Conservation (phyloP, 352 stramenopile species). For the Phytophthora citrophthora region DNA sequence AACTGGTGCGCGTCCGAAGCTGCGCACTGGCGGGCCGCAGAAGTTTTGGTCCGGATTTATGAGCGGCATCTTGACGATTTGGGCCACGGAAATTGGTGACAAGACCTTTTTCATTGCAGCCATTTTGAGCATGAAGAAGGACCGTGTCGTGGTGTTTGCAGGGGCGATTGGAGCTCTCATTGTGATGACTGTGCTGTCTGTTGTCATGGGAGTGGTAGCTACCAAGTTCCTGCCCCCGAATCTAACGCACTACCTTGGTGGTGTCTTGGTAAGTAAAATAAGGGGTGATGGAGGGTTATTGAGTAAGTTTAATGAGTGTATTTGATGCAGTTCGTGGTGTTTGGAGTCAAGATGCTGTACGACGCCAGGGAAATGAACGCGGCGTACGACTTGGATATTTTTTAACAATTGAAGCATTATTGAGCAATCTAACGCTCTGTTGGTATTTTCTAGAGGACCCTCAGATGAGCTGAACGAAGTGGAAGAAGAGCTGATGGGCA, state of each 20-base stretch:
- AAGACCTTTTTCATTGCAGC: constrained; percentile 99
- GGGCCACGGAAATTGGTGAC: constrained; percentile 98
- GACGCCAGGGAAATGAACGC: constrained; percentile 84
- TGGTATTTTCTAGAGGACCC: constrained; percentile 49
- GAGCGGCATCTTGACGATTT: constrained; percentile 95
- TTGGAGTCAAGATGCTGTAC: constrained; percentile 95
- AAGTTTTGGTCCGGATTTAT: constrained; percentile 90
- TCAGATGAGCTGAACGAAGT: constrained; percentile 85
- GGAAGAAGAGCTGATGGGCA: constrained; percentile 86
- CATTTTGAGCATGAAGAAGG: constrained; percentile 97
- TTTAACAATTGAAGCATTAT: constrained; percentile 3
- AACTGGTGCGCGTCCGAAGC: constrained; percentile 24
- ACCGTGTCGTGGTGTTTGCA: constrained; percentile 95
- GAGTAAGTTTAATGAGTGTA: not conserved
- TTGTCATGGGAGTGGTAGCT: constrained; percentile 97
- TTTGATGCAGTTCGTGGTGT: constrained; percentile 94
- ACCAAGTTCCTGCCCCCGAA: constrained; percentile 93
- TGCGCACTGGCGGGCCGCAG: constrained; percentile 52
- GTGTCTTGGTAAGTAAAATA: constrained; percentile 65
- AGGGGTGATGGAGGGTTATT: not conserved
- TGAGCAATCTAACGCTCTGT: constrained; percentile 3
- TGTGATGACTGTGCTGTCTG: constrained; percentile 98
- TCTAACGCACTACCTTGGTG: constrained; percentile 97
- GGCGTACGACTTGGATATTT: constrained; percentile 38
- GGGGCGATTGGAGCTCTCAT: constrained; percentile 95